A percentile compares a stretch with the other conserved stretches of the same genome.
phyloP scores from a whole-genome alignment of 176 grass and related monocot genomes.

The Musa itinerans region DNA sequence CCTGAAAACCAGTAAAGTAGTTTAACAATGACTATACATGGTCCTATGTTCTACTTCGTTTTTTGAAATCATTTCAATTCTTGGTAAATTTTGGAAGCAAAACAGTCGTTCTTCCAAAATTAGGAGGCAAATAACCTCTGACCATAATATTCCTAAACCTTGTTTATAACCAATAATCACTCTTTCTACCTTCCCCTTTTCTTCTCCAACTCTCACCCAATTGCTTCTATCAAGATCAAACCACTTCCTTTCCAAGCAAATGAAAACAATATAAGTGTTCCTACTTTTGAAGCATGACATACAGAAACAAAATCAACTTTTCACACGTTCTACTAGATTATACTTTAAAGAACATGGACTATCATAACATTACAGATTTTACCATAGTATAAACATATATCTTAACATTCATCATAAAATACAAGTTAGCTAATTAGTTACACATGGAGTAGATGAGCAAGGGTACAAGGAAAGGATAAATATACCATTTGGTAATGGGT shows the following conservation, averaged over 20 bases:
- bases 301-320: no score
- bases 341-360: no score
- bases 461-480: slow-evolving; percentile 11
- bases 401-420: no score
- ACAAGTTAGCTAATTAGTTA: neutral
- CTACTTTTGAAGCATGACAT: neutral
- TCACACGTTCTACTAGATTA: no score
- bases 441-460: neutral
- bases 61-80: no score
- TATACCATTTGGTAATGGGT: slow-evolving; percentile 89
- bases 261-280: neutral
- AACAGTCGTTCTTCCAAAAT: no score
- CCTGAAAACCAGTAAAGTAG: neutral
- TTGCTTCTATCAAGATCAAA: neutral
- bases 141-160: no score
- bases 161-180: neutral
- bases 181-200: neutral
- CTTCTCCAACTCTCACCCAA: neutral
- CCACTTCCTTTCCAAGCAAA: neutral
- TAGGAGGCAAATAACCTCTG: no score
- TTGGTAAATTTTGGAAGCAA: no score
- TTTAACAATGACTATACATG: neutral
- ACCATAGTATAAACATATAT: neutral
- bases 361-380: neutral
- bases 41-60: no score